Conservation (phyloP, 352 stramenopile genomes). For the Globisporangium solare region DNA sequence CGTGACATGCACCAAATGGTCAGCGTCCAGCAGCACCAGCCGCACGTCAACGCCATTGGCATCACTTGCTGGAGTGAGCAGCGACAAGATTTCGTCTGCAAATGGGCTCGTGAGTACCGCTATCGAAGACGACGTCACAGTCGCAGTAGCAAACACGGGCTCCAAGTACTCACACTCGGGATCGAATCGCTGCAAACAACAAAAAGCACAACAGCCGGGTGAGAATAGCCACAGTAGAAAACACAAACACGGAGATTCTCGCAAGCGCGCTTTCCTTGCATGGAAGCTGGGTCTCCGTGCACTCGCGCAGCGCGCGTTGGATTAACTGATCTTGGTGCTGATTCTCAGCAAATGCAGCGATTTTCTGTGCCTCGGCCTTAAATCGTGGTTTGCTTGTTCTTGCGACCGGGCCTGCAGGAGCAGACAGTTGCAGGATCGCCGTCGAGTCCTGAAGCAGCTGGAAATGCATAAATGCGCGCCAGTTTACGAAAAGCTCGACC, state of each 20-base stretch:
- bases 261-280: neutral
- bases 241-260: no score
- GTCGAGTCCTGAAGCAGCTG: conserved; percentile 44
- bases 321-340: neutral
- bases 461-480: conserved; percentile 43
- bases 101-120: conserved; percentile 29
- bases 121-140: conserved; percentile 20
- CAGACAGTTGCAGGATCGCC: conserved; percentile 22
- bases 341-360: conserved; percentile 5
- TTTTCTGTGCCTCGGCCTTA: conserved; percentile 11
- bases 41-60: conserved; percentile 1
- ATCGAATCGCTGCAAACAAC: conserved; percentile 36
- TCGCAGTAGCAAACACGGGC: conserved; percentile 42
- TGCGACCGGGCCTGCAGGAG: neutral
- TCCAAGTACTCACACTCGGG: conserved; percentile 39
- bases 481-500: conserved; percentile 41
- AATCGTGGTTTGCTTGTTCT: conserved; percentile 12
- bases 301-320: neutral
- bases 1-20: conserved; percentile 37
- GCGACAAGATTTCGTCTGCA: conserved; percentile 3
- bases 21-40: conserved; percentile 31
- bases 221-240: no score
- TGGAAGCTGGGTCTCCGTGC: no score
- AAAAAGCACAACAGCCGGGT: neutral
- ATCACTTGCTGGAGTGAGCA: conserved; percentile 14